These are phyloP conservation scores for Delphinella strobiligena DNA, from an alignment of 2,329 filamentous ascomycete genomes.

Conservation along the genomic window DNA sequence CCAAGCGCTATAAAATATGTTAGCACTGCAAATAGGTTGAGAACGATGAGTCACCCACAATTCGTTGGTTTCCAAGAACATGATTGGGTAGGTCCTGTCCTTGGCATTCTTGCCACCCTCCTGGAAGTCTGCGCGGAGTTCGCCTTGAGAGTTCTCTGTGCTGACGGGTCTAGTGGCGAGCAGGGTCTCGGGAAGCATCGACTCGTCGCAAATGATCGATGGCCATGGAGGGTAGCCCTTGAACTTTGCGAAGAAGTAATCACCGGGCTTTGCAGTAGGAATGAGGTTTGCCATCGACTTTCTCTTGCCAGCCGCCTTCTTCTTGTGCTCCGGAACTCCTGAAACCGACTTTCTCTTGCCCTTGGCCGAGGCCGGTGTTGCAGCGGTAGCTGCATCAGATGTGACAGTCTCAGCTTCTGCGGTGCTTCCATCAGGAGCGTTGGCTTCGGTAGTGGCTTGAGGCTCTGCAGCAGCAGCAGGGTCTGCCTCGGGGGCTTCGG, in stretches of 20 bases:
- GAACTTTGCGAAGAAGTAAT: slow-evolving; percentile 85
- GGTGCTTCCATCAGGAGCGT: slow-evolving; percentile 10
- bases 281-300: slow-evolving; percentile 56
- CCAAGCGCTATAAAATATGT: slow-evolving; percentile 57
- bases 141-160: slow-evolving; percentile 68
- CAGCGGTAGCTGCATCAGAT: slow-evolving; percentile 8
- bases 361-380: slow-evolving; percentile 18
- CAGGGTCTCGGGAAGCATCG: slow-evolving; percentile 75
- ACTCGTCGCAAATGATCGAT: slow-evolving; percentile 83
- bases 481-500: slow-evolving; percentile 2
- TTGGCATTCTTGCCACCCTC: slow-evolving; percentile 77
- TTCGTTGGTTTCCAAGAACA: slow-evolving; percentile 92
- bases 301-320: slow-evolving; percentile 77
- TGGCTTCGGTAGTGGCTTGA: slow-evolving; percentile 12
- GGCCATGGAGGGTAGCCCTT: slow-evolving; percentile 95
- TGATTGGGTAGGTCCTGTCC: slow-evolving; percentile 82
- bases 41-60: slow-evolving; percentile 79
- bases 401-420: slow-evolving; percentile 8
- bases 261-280: slow-evolving; percentile 74
- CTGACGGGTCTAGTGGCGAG: slow-evolving; percentile 72
- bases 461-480: slow-evolving; percentile 6
- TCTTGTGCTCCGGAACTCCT: slow-evolving; percentile 53
- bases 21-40: no score
- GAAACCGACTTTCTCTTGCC: slow-evolving; percentile 48
- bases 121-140: slow-evolving; percentile 74